Evolutionary conservation across 2,329 filamentous ascomycete genomes (phyloP).

Genomic region (Boeremia exigua): DNA sequence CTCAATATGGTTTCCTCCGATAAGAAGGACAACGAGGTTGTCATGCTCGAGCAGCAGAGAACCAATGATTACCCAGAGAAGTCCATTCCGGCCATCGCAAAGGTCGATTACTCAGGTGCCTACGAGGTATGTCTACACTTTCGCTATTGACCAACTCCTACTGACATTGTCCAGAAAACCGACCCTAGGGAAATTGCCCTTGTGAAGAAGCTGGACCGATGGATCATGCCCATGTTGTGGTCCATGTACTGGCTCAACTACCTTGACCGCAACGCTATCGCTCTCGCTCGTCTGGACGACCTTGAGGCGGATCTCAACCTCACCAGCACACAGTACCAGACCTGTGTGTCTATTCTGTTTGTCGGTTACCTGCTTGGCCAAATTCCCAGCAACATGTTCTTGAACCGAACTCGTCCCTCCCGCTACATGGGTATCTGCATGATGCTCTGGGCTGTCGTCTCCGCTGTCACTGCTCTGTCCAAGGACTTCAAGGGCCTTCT

Average conservation of each 20-base stretch:
- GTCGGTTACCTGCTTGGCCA: constrained; percentile 50
- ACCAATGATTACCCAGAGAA: constrained; percentile 35
- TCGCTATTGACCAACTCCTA: not conserved
- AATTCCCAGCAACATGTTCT: constrained; percentile 56
- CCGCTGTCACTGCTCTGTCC: constrained; percentile 46
- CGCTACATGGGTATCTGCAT: constrained; percentile 51
- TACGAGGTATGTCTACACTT: constrained; percentile 22
- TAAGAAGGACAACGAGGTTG: constrained; percentile 32
- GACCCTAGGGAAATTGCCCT: constrained; percentile 44
- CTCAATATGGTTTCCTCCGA: constrained; percentile 23
- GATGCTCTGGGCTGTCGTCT: constrained; percentile 52
- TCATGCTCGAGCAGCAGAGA: constrained; percentile 35
- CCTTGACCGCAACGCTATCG: constrained; percentile 72
- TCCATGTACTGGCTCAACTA: constrained; percentile 81
- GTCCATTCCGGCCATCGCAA: constrained; percentile 25
- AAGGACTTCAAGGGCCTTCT: constrained; percentile 56
- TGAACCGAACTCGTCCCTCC: constrained; percentile 50
- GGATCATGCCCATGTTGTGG: constrained; percentile 72
- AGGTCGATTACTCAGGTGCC: constrained; percentile 44
- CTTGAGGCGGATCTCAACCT: constrained; percentile 67
- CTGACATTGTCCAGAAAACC: constrained; percentile 28
- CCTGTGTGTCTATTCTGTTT: constrained; percentile 62
- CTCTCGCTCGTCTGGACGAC: constrained; percentile 66
- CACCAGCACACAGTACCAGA: constrained; percentile 64
- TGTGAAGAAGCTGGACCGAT: constrained; percentile 70